Percentiles rank a stretch among this genome's conserved stretches.
Evolutionary conservation across 306 rosid species (phyloP).

Genomic region (barrel medic (Medicago truncatula)): DNA sequence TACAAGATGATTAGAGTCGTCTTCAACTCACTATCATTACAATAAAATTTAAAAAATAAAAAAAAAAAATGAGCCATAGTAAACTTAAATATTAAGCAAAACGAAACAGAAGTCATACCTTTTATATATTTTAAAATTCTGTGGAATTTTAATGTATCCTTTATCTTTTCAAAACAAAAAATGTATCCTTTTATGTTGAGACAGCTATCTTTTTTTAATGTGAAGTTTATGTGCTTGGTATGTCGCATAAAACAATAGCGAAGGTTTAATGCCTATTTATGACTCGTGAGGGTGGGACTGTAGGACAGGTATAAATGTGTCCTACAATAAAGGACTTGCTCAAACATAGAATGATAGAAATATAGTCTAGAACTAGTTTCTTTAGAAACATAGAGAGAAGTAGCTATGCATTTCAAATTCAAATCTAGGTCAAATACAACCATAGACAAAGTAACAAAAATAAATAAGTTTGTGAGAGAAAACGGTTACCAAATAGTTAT

Average conservation of each 20-base stretch:
- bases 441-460: neutral
- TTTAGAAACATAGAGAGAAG: slow-evolving; percentile 5
- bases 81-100: too few species aligned
- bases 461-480: neutral
- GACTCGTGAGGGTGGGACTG: slow-evolving; percentile 5
- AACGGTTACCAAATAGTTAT: too few species aligned
- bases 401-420: slow-evolving; percentile 33
- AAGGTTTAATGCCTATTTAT: slow-evolving; percentile 25
- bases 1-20: too few species aligned
- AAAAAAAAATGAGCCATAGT: too few species aligned
- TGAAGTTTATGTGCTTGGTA: slow-evolving; percentile 1
- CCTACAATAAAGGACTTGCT: neutral
- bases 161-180: too few species aligned
- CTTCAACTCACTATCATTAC: too few species aligned
- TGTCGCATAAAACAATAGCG: neutral
- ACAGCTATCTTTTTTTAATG: neutral
- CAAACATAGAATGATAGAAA: slow-evolving; percentile 1
- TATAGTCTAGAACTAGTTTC: neutral
- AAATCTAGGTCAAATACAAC: slow-evolving; percentile 18
- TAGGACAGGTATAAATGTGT: slow-evolving; percentile 21
- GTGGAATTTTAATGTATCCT: too few species aligned
- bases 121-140: too few species aligned
- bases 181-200: neutral
- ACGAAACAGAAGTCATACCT: too few species aligned
- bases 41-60: too few species aligned